These are phyloP conservation scores for Penicillium sp. DNA, from an alignment of 2,329 filamentous ascomycete genomes.

Conservation along the genomic window DNA sequence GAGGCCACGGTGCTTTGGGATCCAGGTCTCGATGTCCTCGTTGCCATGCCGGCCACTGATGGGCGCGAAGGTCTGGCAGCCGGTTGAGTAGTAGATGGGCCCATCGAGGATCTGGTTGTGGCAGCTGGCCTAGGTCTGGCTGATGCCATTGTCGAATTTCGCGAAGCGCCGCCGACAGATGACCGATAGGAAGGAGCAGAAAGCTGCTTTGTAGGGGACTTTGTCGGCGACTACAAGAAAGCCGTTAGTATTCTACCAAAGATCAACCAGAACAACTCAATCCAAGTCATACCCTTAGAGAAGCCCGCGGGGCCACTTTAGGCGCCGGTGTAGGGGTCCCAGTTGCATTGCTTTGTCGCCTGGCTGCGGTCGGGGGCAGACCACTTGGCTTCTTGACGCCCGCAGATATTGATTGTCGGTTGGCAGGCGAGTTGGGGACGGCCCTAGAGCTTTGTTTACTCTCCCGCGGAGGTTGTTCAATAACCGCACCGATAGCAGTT, in stretches of 20 bases:
- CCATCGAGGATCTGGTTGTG: slow-evolving; percentile 61
- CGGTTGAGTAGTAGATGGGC: slow-evolving; percentile 49
- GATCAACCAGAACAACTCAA: not conserved
- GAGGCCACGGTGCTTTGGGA: slow-evolving; percentile 22
- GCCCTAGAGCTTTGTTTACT: slow-evolving; percentile 36
- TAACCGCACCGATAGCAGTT: slow-evolving; percentile 56
- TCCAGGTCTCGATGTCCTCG: slow-evolving; percentile 32
- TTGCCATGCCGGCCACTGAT: slow-evolving; percentile 34
- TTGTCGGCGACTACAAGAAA: slow-evolving; percentile 62
- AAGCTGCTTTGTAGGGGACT: slow-evolving; percentile 75
- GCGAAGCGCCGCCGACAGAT: slow-evolving; percentile 44
- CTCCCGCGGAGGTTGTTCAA: slow-evolving; percentile 36
- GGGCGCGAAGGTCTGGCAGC: slow-evolving; percentile 36
- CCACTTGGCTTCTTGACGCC: slow-evolving; percentile 43
- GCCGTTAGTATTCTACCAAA: not conserved
- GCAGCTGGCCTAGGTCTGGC: slow-evolving; percentile 53
- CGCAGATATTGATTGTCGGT: slow-evolving; percentile 16
- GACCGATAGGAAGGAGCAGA: slow-evolving; percentile 42
- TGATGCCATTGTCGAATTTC: slow-evolving; percentile 46
- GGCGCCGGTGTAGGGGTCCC: slow-evolving; percentile 67
- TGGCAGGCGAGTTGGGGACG: slow-evolving; percentile 27
- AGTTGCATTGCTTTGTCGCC: slow-evolving; percentile 62
- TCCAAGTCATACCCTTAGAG: slow-evolving; percentile 33
- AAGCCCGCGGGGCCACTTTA: slow-evolving; percentile 41
- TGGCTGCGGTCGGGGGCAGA: slow-evolving; percentile 52